phyloP scores from a whole-genome alignment of 1,139 yeast species.

The Taphrina communis region DNA sequence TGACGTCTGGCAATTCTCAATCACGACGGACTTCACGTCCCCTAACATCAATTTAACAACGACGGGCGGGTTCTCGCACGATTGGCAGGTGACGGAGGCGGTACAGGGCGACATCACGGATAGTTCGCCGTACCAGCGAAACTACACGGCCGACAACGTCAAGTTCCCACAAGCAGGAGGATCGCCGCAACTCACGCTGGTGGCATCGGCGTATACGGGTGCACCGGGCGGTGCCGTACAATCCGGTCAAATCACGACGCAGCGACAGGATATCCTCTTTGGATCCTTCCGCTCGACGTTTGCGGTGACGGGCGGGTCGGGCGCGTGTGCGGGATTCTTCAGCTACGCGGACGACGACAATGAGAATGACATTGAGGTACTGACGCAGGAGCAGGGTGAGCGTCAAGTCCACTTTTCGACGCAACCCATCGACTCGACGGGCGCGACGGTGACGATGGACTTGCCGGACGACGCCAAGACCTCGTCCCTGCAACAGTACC shows the following conservation, averaged over 20 bases:
- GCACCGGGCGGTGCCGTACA: constrained; percentile 24
- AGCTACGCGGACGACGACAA: constrained; percentile 28
- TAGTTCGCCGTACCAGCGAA: constrained; percentile 17
- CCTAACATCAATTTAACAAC: background rate
- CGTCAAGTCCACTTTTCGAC: constrained; percentile 24
- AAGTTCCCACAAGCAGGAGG: background rate
- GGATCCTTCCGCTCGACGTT: constrained; percentile 28
- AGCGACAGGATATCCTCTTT: constrained; percentile 21
- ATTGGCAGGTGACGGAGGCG: constrained; percentile 8
- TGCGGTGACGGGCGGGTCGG: constrained; percentile 19
- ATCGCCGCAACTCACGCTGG: background rate
- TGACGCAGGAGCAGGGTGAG: constrained; percentile 6
- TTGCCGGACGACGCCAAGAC: constrained; percentile 12
- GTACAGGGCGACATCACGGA: constrained; percentile 12
- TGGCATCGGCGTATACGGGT: constrained; percentile 24
- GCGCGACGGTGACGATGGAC: constrained; percentile 15
- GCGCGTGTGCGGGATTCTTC: constrained; percentile 33
- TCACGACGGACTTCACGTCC: constrained; percentile 25
- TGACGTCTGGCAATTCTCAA: constrained; percentile 20
- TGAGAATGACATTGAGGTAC: constrained; percentile 30
- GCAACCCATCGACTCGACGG: constrained; percentile 15
- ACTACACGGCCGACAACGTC: constrained; percentile 26
- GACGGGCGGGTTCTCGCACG: background rate
- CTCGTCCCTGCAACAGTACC: background rate
- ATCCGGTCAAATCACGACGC: constrained; percentile 16